These are phyloP conservation scores for Chytriomyces sp. DNA, from an alignment of 192 early-diverging fungal species.

Conservation along the genomic window DNA sequence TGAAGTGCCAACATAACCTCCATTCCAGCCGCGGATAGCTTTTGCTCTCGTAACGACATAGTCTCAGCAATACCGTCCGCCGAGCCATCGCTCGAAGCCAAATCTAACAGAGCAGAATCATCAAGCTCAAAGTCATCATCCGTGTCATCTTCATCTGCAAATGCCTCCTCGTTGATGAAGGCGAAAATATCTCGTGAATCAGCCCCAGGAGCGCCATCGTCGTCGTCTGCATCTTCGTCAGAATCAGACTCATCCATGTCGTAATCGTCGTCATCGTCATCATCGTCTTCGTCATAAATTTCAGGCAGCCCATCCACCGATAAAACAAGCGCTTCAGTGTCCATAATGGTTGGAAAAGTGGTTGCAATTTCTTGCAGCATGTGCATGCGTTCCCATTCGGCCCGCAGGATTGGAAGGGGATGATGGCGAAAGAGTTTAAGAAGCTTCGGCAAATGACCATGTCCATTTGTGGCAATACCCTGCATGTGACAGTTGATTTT, in stretches of 20 bases:
- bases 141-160: slow-evolving; percentile 12
- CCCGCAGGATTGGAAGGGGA: not conserved
- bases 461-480: slow-evolving; percentile 2
- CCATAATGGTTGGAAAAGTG: not conserved
- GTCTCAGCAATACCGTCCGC: too few species aligned
- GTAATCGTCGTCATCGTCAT: slow-evolving; percentile 11
- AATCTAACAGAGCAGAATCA: too few species aligned
- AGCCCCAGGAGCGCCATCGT: not conserved
- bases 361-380: not conserved
- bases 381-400: slow-evolving; percentile 2
- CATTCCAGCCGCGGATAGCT: too few species aligned
- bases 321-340: not conserved
- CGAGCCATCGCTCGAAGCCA: too few species aligned
- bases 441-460: not conserved
- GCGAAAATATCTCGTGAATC: not conserved
- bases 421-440: slow-evolving; percentile 16
- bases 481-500: not conserved
- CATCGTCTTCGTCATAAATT: not conserved
- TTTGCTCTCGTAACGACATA: too few species aligned
- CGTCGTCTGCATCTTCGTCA: not conserved
- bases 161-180: not conserved
- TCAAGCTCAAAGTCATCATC: not conserved
- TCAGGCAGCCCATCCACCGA: not conserved
- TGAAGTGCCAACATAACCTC: not conserved
- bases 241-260: slow-evolving; percentile 3